Evolutionary conservation across 2,329 filamentous ascomycete genomes (phyloP), one percentile per base, ranked within the genome.

Genomic region (Chaetomium sp.): DNA sequence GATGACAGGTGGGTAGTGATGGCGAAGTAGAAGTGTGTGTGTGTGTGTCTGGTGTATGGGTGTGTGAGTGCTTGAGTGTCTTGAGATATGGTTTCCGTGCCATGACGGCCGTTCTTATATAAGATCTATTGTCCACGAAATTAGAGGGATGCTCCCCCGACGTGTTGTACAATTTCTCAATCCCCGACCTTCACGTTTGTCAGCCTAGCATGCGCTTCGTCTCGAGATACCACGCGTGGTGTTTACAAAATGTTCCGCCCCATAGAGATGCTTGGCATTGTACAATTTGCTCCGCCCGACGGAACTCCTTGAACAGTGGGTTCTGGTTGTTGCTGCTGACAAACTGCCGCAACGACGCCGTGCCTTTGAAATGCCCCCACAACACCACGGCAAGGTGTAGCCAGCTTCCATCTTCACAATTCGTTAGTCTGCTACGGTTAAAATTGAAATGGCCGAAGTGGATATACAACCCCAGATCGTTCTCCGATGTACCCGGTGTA

Each of bases 401-500:
- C 38, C 38, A 45, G 3, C 19, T 50, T 21, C 23, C 47, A 13
- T 35, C 8, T 5, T 19, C 9, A 23, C 45, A n/a, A 23, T 23
- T 19, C 42, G 19, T 25, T 13, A 3, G 16, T 2, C 19, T 42
- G 23, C 38, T 31, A 27, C 27, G n/a, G 57, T 35, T n/a, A 4
- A 51, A 31, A 13, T 60, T 45, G 58, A 53, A 54, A 60, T 60
- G 58, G 42, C 31, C 49, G 31, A 53, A 23, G 25, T 12, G 25
- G 31, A 35, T 5, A 31, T 45, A 8, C 58, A 60, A 8, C 13
- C 49, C 29, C 16, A 31, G 27, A n/a, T 29, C 16, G 58, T 60
- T 21, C 49, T 60, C 13, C 58, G 58, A 13, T 60, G 58, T 33
- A 7, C 10, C 33, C 58, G 29, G 21, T 60, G 58, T 49, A 60